Evolutionary conservation across 345 rosid species (phyloP), one percentile per base, ranked within the genome.

Genomic region (Excoecaria cochinchinensis): DNA sequence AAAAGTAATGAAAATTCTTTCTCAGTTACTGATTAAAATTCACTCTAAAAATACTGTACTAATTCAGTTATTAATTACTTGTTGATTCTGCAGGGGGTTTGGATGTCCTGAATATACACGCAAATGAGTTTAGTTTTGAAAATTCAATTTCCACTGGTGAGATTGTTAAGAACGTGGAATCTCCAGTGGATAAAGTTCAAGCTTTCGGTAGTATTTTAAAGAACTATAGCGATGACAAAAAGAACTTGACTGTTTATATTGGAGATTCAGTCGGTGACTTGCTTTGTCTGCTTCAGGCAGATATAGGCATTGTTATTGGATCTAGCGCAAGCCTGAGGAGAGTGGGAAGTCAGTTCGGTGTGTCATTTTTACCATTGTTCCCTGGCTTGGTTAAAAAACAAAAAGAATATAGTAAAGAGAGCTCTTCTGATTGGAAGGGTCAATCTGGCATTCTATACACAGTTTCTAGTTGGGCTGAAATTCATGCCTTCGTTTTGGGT

Each of bases 181-280:
- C 97, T 39, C 98, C 98, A 1, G 65, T 85, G 10, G 92, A 93
- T 85, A 95, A 95, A 82, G 84, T 80, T 77, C 80, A 87, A 82
- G 86, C 89, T 57, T 95, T 93, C 79, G 78, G 73, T 63, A 75
- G 75, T 70, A 85, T 90, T 70, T 16, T 91, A 70, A 73, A 80
- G 76, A 84, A 66, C 48, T 78, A 75, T 6, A 55, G 72, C 46
- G 50, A 70, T 59, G 83, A 82, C 75, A 81, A 73, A 57, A 89
- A 85, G 83, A 85, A 81, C 63, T 53, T 86, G 79, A 91, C 88
- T 67, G 85, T 95, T 67, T 95, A 93, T 75, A 85, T 95, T 71
- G 99, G 98, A 73, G 98, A 90, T 69, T 90, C 98, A 0, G 90
- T 93, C 36, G 97, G 96, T 16, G 99, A 95, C 86, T 76, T 95